Base-by-base conservation (phyloP, 148 eudicot species). In the Polygonum aviculare region DNA sequence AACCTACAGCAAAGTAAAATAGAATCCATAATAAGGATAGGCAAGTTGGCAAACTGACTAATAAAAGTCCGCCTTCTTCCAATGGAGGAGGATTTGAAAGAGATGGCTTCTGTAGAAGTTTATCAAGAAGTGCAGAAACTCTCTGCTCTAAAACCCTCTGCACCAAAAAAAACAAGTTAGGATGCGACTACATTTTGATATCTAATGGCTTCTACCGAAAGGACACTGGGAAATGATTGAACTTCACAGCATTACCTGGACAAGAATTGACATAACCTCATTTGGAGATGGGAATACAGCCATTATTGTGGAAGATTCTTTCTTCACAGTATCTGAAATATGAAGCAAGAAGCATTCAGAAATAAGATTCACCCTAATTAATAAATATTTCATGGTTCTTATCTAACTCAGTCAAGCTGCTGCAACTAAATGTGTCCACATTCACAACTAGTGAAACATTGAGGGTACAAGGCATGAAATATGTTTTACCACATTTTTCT, bases 261-360 rank as follows among this genome's bases (percentile, higher is more conserved):
- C 93, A 85, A 96, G 92, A 79, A 96, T 96, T 16, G 98, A 81
- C 99, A 93, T 96, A 80, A 96, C 99, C 82, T 93, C 99, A 83
- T 91, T 90, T 39, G 99, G 97, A 52, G 97, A 93, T 78, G 99
- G 99, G 79, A 96, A 96, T 74, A 96, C 99, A 77, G 99, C 99
- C 81, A 81, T 88, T 81, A 96, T 96, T 31, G 99, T 93, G 50
- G 98, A 91, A 55, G 99, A 92, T 84, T 96, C 99, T 87, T 96
- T 96, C 57, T 94, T 86, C 40, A 96, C 98, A 78, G 99, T 93
- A 80, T 93, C 99, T 96, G 94, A 72, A 73, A 79, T 65, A 49
- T 60, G 41, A 62, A 55, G n/a, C 54, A 51, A 14, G 21, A 51
- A 14, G 21, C 45, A 36, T 67, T 14, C 45, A 15, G 3, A 67